Base-by-base conservation (phyloP, 805 yeast species). In the Ogataea pini region DNA sequence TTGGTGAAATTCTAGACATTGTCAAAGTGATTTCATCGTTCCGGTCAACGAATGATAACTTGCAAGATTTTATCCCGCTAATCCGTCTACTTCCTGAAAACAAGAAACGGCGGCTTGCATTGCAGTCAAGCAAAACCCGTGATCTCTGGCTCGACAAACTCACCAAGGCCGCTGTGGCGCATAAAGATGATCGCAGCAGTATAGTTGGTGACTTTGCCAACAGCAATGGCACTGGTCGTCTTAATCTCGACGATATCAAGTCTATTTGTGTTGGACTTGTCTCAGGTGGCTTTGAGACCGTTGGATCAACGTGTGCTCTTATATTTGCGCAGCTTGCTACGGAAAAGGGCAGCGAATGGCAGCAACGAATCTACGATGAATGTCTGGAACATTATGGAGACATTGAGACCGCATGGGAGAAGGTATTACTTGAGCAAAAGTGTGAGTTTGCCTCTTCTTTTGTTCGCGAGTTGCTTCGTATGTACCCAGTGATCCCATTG, bases 51-150 rank as follows among this genome's bases (percentile, higher is more conserved):
- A 67, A 70, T 37, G 64, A 69, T 31, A 71, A 70, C 47, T 48
- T 61, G 32, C 72, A 68, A 50, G 75, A 71, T 52, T 71, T 67
- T 47, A 51, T 71, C 32, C 73, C 75, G 2, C 39, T 67, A 8
- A 50, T 70, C 9, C 51, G 72, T 24, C 55, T 60, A 17, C 27
- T 60, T 4, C 71, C 71, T 3, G 60, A 62, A 51, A 64, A 55
- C 27, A 57, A 59, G 27, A 64, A 63, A 47, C 58, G 54, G 31
- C 38, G 43, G 24, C 49, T 60, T 6, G 70, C 72, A 1, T 38
- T 55, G 2, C 57, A 57, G 7, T 54, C 59, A 27, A 56, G 71
- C 24, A 45, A 52, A 7, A 57, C 64, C 12, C 56, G 73, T 20
- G 70, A 70, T 45, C 44, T 44, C 22, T 69, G 71, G 59, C 61